phyloP scores from a whole-genome alignment of 2,329 filamentous ascomycete genomes.

The Penicillium sp. region DNA sequence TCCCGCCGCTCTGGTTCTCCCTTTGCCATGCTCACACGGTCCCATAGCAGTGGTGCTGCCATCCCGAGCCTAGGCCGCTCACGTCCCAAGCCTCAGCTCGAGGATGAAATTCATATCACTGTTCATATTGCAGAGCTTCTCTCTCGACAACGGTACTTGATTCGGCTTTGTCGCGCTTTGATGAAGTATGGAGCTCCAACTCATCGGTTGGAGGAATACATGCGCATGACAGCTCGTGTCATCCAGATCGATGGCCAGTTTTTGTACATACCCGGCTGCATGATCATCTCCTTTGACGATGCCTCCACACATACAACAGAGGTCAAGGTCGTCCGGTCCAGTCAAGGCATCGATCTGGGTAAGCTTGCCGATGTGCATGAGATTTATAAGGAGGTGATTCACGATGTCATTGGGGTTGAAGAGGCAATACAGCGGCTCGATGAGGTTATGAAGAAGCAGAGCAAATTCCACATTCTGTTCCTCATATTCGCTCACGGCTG shows the following conservation, averaged over 20 bases:
- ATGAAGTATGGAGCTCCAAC: slow-evolving; percentile 92
- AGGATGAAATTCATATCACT: slow-evolving; percentile 57
- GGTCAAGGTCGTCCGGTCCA: slow-evolving; percentile 45
- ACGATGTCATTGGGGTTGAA: slow-evolving; percentile 47
- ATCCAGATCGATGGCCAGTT: slow-evolving; percentile 88
- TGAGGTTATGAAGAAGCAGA: slow-evolving; percentile 56
- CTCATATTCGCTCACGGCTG: slow-evolving; percentile 69
- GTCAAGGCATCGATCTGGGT: slow-evolving; percentile 45
- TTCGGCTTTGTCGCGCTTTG: slow-evolving; percentile 78
- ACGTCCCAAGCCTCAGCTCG: slow-evolving; percentile 19
- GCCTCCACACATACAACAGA: slow-evolving; percentile 46
- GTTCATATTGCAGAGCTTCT: slow-evolving; percentile 67
- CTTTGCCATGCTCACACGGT: slow-evolving; percentile 34
- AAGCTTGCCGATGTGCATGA: slow-evolving; percentile 46
- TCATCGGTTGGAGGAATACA: slow-evolving; percentile 84
- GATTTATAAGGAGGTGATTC: slow-evolving; percentile 50
- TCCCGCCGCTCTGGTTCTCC: slow-evolving; percentile 31
- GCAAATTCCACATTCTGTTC: slow-evolving; percentile 54
- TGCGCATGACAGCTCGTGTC: slow-evolving; percentile 85
- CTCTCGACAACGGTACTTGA: slow-evolving; percentile 75
- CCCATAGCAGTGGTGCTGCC: slow-evolving; percentile 36
- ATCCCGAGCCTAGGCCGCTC: slow-evolving; percentile 21
- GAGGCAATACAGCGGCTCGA: slow-evolving; percentile 46
- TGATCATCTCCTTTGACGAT: slow-evolving; percentile 85
- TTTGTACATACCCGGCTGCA: slow-evolving; percentile 84